Base-by-base conservation (phyloP, 1,139 yeast species). In the Sugiyamaella castrensis region DNA sequence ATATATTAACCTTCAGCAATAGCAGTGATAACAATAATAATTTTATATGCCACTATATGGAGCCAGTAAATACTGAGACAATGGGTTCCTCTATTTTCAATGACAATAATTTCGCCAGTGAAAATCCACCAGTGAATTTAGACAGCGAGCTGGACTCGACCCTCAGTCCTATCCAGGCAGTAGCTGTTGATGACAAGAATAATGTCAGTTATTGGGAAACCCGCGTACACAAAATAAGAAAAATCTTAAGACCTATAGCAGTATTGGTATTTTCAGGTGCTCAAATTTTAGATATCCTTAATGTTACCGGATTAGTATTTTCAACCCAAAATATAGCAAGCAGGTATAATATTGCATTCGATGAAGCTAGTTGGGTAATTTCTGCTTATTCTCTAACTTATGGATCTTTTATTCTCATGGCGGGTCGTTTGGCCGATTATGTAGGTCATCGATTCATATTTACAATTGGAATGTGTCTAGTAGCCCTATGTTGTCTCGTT, bases 381-480 rank as follows among this genome's bases (percentile, higher is more conserved):
- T 67, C 74, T 0, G 71, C 70, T 0, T 71, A 71, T 55, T 66
- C 73, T 1, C 50, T 71, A 10, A 69, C 73, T 0, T 55, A 69
- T 27, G 72, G 71, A 4, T 59, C 72, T 0, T 70, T 70, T 52
- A 71, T 71, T 40, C 57, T 71, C 32, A 26, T 71, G 2, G 58
- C 62, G 27, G 75, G 75, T n/a, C 69, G 70, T 40, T 12, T 71
- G 1, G 65, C 66, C 4, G 74, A 71, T 52, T 59, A 69, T 4
- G 16, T 69, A 8, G 75, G 75, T 4, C 63, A 66, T 4, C 64
- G 69, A 46, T 52, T 45, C 13, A 59, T 67, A 2, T 69, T 60
- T 49, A 40, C 55, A 19, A 15, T 34, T 35, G 65, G 65, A 2
- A 37, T 57, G 39, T 43, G 52, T 6, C 26, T 53, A 1, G 50